phyloP scores from a whole-genome alignment of 208 protist species.

The Balamuthia mandrillaris region DNA sequence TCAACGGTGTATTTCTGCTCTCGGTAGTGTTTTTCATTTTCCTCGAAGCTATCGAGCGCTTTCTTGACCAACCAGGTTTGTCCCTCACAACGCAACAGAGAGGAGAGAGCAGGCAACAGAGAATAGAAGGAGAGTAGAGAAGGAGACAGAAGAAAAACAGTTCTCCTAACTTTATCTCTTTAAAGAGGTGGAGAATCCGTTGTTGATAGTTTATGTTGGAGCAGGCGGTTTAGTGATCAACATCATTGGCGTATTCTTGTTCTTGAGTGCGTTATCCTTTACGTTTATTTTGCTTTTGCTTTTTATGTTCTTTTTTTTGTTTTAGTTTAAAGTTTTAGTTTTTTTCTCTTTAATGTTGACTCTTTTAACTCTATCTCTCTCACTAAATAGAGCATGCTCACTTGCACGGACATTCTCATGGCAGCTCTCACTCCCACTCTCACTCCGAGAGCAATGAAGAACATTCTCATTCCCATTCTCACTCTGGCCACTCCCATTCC shows the following conservation, averaged over 20 bases:
- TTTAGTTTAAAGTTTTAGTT: too few relatives aligned
- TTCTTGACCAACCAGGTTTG: constrained; percentile 37
- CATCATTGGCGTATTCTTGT: not conserved
- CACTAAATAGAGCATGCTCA: too few relatives aligned
- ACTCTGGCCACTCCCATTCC: not conserved
- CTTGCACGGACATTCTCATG: not conserved
- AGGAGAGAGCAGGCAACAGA: too few relatives aligned
- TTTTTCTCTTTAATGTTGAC: too few relatives aligned
- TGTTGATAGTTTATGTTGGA: not conserved
- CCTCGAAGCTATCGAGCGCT: constrained; percentile 61
- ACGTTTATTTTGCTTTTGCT: too few relatives aligned
- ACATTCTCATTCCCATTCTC: not conserved
- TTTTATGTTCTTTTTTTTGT: too few relatives aligned
- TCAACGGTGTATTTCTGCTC: constrained; percentile 70
- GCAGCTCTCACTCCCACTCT: too few relatives aligned
- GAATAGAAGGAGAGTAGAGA: too few relatives aligned
- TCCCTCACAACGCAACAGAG: too few relatives aligned
- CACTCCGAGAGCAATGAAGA: too few relatives aligned
- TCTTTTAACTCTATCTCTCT: too few relatives aligned
- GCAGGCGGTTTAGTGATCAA: not conserved
- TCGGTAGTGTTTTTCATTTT: constrained; percentile 66
- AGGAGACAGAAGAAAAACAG: too few relatives aligned
- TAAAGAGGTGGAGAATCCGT: not conserved
- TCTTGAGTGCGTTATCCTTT: not conserved
- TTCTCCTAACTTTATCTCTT: not conserved